phyloP scores from a whole-genome alignment of 2,329 filamentous ascomycete species.

The Arthrinium puccinioides region DNA sequence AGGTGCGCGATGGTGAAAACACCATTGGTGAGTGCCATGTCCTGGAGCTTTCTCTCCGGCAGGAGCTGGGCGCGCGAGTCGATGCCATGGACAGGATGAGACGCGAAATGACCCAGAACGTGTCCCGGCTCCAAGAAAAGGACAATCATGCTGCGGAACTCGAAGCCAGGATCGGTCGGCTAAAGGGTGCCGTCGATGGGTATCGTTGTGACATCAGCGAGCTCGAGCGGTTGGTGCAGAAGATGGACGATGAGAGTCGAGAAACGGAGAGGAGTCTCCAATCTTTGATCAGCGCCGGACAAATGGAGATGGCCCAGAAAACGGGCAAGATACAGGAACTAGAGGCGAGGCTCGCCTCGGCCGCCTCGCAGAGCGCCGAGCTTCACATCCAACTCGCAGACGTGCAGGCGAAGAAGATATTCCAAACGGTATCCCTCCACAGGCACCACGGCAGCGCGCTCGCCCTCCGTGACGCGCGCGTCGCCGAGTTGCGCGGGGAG shows the following conservation, averaged over 20 bases:
- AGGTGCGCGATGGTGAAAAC: constrained; percentile 40
- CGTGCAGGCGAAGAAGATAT: constrained; percentile 17
- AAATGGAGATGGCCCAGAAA: background rate
- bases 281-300: constrained; percentile 24
- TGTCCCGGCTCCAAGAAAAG: constrained; percentile 26
- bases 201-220: constrained; percentile 48
- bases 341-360: constrained; percentile 34
- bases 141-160: constrained; percentile 36
- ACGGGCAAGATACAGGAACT: constrained; percentile 30
- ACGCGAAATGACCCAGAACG: constrained; percentile 28
- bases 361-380: constrained; percentile 30
- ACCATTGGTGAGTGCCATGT: constrained; percentile 53
- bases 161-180: constrained; percentile 39
- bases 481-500: constrained; percentile 33
- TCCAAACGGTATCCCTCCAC: constrained; percentile 25
- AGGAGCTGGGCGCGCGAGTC: constrained; percentile 48
- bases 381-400: constrained; percentile 24
- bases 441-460: constrained; percentile 37
- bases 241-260: constrained; percentile 35
- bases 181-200: constrained; percentile 42
- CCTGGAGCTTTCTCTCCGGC: constrained; percentile 46
- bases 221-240: constrained; percentile 43
- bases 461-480: constrained; percentile 41
- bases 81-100: constrained; percentile 41
- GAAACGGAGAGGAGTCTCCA: constrained; percentile 22